phyloP scores from a whole-genome alignment of 768 basidiomycete genomes.

The Kockovaella imperatae region DNA sequence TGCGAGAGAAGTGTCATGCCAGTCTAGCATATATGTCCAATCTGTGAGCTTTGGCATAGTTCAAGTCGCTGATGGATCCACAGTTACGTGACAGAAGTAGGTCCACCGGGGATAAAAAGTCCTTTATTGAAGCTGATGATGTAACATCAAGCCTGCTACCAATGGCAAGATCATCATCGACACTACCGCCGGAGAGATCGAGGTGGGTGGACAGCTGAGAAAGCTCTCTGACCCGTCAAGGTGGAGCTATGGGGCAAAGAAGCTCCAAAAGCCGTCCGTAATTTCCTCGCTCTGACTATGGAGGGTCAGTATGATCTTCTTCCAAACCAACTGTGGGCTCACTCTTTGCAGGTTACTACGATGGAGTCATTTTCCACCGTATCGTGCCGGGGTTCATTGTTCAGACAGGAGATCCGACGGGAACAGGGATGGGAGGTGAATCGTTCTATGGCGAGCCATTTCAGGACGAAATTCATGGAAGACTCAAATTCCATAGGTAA shows the following conservation, averaged over 20 bases:
- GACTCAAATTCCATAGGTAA: constrained; percentile 60
- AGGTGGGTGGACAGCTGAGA: constrained; percentile 23
- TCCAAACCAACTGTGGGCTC: not conserved
- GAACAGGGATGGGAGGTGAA: constrained; percentile 85
- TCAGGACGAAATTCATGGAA: constrained; percentile 87
- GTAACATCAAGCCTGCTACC: constrained; percentile 52
- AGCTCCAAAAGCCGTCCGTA: constrained; percentile 87
- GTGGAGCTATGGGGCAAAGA: constrained; percentile 95
- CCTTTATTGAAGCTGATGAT: not conserved
- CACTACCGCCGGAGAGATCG: constrained; percentile 73
- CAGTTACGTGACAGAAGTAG: constrained; percentile 40
- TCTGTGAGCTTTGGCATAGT: constrained; percentile 18
- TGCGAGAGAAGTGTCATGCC: not conserved
- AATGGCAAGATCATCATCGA: constrained; percentile 77
- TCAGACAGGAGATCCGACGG: constrained; percentile 88
- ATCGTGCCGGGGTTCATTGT: constrained; percentile 86
- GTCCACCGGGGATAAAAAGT: too few species aligned
- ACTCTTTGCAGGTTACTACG: constrained; percentile 73
- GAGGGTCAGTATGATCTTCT: constrained; percentile 61
- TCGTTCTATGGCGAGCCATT: constrained; percentile 94
- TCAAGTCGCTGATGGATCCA: constrained; percentile 1
- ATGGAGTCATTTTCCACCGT: constrained; percentile 91
- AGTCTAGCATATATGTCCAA: too few species aligned
- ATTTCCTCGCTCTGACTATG: constrained; percentile 79
- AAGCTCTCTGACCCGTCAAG: constrained; percentile 45